Base-by-base conservation (phyloP, 805 yeast species). In the Candida schatavii region DNA sequence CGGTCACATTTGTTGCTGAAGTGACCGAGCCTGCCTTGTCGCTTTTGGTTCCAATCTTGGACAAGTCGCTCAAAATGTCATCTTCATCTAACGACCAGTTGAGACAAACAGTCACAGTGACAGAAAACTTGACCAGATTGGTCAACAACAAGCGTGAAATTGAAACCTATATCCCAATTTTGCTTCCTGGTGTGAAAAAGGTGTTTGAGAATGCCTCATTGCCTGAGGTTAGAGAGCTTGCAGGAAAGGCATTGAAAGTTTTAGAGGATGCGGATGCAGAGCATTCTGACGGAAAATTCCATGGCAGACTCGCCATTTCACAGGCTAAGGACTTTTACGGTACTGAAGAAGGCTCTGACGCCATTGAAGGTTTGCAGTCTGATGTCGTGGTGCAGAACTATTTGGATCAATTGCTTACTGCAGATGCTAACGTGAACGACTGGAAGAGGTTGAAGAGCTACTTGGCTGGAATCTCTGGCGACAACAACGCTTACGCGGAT, bases 1-100 rank as follows among this genome's bases (percentile, higher is more conserved):
- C 95, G 31, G 97, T 91, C 41, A 93, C 99, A 0, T 91, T 91
- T 63, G 98, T 91, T 38, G 96, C 99, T 36, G 99, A 93, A 70
- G 99, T 91, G 48, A 93, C 97, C 13, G 98, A 90, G 70, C 95
- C 98, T 4, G 95, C 95, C 3, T 74, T 91, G 53, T 79, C 98
- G 6, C 68, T 91, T 43, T 74, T 91, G 57, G 97, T 88, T 35
- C 99, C 99, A 36, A 90, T 90, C 51, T 77, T 91, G 56, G 89
- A 81, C 60, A 88, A 90, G 62, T 91, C 98, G 2, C 74, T 91
- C 57, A 85, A 84, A 56, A 80, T 85, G 71, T 79, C 91, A 30
- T 83, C 96, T 1, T 84, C 95, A 3, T 85, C 97, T 15, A 97
- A 93, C 69, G 98, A 91, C 61, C 95, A 91, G 64, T 77, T 93